Evolutionary conservation across 129 eudicot species (phyloP), one percentile per base, ranked within the genome.

Genomic region (Helichrysum umbraculigerum): DNA sequence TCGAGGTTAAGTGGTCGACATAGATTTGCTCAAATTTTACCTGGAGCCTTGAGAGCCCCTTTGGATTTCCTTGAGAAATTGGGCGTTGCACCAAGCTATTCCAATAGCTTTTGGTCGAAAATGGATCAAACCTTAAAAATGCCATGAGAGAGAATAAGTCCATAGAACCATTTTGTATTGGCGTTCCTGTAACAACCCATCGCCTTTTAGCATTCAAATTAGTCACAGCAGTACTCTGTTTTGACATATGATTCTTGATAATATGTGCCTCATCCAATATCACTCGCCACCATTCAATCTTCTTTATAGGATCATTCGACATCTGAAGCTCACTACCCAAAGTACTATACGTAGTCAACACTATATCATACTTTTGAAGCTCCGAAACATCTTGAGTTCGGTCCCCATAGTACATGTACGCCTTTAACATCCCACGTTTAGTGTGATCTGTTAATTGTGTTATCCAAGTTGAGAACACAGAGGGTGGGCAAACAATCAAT

Each of bases 161-260:
- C 81, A 78, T 80, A 6, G 96, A 86, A 30, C 88, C 88, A 79
- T 93, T 93, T 64, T 93, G 97, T 79, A 93, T 83, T 25, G 98
- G 98, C 32, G 98, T 93, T 72, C 98, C 98, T 0, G 93, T 88
- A 58, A 93, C 97, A 33, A 86, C 91, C 98, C 98, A 93, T 80
- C 98, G 86, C 44, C 92, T 81, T 58, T 75, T 86, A 37, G 93
- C 93, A 44, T 78, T 82, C 75, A 93, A 73, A 32, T 59, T 76
- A 66, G 69, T 81, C 56, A 93, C 97, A 21, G 98, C 98, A 6
- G 68, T 80, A 64, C 90, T 88, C 54, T 87, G 98, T 56, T 79
- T 79, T 14, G 96, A 73, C 20, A 60, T 87, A 51, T 69, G 76
- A 86, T 91, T 93, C 84, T 91, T 93, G 25, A 93, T 91, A 69